Evolutionary conservation across 345 rosid species (phyloP).

Genomic region (Aethionema arabicum): DNA sequence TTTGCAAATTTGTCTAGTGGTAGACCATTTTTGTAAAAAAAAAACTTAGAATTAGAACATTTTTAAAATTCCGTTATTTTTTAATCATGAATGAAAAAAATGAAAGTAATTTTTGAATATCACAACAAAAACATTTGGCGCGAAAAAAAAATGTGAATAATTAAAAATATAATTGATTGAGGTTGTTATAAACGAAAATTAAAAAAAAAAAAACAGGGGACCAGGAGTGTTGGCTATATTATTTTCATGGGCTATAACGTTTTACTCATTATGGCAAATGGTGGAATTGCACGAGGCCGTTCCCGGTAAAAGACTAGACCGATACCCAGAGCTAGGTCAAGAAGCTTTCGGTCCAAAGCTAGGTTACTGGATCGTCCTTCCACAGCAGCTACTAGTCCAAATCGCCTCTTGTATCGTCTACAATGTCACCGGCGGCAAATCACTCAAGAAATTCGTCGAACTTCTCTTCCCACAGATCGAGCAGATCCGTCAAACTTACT

Average conservation of each 20-base stretch:
- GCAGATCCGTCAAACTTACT: slow-evolving; percentile 49
- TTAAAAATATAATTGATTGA: not conserved
- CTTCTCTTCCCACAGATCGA: slow-evolving; percentile 46
- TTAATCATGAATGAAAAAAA: too few species aligned
- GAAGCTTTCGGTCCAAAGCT: slow-evolving; percentile 79
- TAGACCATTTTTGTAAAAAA: too few species aligned
- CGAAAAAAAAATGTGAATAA: not conserved
- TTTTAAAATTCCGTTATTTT: too few species aligned
- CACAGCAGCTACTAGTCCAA: slow-evolving; percentile 77
- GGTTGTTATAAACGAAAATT: too few species aligned
- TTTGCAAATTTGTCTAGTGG: too few species aligned
- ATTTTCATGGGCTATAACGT: slow-evolving; percentile 76
- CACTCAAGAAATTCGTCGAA: slow-evolving; percentile 58
- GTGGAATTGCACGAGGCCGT: slow-evolving; percentile 79
- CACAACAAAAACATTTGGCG: too few species aligned
- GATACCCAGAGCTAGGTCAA: slow-evolving; percentile 82
- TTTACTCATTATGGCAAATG: slow-evolving; percentile 88
- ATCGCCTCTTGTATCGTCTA: slow-evolving; percentile 62
- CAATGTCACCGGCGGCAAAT: slow-evolving; percentile 79
- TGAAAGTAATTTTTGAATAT: too few species aligned
- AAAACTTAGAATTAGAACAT: too few species aligned
- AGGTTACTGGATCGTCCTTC: slow-evolving; percentile 76
- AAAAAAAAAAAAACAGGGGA: slow-evolving; percentile 45
- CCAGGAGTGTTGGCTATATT: slow-evolving; percentile 58
- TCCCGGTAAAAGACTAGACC: slow-evolving; percentile 71